A percentile compares a stretch with the other conserved stretches of the same genome.
phyloP scores from a whole-genome alignment of 164 flowering plant species.

The Vitis riparia region DNA sequence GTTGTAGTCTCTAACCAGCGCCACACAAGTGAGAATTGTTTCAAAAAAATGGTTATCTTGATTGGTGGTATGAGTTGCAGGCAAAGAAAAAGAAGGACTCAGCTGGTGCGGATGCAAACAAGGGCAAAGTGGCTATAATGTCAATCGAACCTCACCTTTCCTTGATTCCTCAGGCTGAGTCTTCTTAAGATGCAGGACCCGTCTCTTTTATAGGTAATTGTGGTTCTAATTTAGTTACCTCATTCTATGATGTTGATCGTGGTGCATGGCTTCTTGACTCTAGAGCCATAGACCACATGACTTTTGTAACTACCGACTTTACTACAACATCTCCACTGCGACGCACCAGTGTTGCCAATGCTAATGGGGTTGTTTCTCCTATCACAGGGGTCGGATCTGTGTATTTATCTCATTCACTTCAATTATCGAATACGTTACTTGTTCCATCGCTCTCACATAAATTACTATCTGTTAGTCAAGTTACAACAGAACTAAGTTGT shows the following conservation, averaged over 20 bases:
- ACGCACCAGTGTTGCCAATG: constrained; percentile 9
- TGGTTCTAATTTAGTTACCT: neutral
- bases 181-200: neutral
- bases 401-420: neutral
- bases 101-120: neutral
- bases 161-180: neutral
- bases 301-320: neutral
- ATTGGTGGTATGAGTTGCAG: constrained; percentile 12
- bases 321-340: neutral
- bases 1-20: neutral
- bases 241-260: too few relatives aligned
- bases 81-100: neutral
- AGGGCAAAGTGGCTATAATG: neutral
- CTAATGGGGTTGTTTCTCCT: constrained; percentile 9
- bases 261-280: constrained; percentile 3
- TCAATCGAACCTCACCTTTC: neutral
- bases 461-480: constrained; percentile 11
- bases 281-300: constrained; percentile 8
- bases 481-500: constrained; percentile 6
- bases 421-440: constrained; percentile 2
- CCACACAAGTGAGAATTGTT: constrained; percentile 11
- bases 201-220: neutral
- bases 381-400: constrained; percentile 3
- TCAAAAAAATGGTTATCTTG: constrained; percentile 10
- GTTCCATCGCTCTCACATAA: constrained; percentile 6